Base-by-base conservation (phyloP, 345 rosid genomes). In the Linum usitatissimum region DNA sequence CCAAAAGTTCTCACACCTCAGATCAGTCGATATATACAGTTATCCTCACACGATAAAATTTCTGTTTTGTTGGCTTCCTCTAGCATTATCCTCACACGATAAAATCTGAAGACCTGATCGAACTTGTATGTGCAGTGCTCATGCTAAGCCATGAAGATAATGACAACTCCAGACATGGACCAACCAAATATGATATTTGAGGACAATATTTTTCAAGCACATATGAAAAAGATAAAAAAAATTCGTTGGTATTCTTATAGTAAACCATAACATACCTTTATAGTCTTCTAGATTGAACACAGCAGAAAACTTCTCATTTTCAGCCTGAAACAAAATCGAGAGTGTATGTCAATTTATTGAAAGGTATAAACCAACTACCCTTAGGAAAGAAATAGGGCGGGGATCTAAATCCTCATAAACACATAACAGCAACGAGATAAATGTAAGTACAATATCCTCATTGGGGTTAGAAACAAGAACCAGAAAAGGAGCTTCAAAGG, bases 211-310 rank as follows among this genome's bases (percentile, higher is more conserved):
- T 13, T 1, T 34, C 6, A 34, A 34, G 5, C 38, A 4, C 38
- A 34, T 34, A 34, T 34, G 38, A 34, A 34, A 1, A 4, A 34
- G 38, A 34, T 5, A 34, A 1, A 34, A 34, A 4, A 4, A 34
- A 4, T 0, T 34, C 4, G 6, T 34, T 7, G 36, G 38, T 34
- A 34, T 7, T 34, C 38, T 34, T 34, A 34, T 34, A 34, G 38
- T 7, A 34, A 18, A 30, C 10, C 59, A 67, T 63, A 38, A 45
- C 12, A n/a, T 64, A 90, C 99, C 96, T 90, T 83, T 93, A 68
- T 90, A 93, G 75, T 93, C 99, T 80, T 93, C 94, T 19, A 93
- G 91, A 69, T 86, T 93, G 72, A 93, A 93, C 71, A 90, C 67
- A 57, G 81, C 77, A 49, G 81, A 73, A 66, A 93, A 93, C 58